Evolutionary conservation across 768 basidiomycete species (phyloP).

Genomic region (Brasilioporus rufonigricans): DNA sequence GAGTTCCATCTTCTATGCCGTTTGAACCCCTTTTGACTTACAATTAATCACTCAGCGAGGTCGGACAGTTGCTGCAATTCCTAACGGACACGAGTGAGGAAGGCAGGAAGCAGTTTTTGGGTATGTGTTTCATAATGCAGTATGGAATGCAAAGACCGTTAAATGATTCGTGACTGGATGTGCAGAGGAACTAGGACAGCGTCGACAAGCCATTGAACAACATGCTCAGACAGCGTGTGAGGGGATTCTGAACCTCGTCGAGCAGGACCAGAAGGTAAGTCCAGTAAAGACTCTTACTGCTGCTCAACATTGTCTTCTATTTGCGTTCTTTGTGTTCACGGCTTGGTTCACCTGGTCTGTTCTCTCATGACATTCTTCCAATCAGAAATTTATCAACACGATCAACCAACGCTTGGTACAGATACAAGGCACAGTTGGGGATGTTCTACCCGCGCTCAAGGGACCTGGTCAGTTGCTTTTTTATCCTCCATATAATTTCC

Average conservation of each 20-base stretch:
- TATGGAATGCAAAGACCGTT: not conserved
- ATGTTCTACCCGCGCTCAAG: conserved; percentile 6
- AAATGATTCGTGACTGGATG: not conserved
- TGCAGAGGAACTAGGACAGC: conserved; percentile 6
- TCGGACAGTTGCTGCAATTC: conserved; percentile 15
- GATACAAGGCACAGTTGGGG: conserved; percentile 11
- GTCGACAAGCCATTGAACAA: conserved; percentile 12
- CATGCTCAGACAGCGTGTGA: conserved; percentile 10
- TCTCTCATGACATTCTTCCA: not conserved
- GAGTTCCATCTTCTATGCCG: not conserved
- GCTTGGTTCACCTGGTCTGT: too few relatives aligned
- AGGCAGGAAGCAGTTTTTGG: conserved; percentile 7
- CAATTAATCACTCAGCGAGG: not conserved
- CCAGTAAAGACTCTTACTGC: not conserved
- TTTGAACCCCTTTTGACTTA: not conserved
- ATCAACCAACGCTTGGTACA: conserved; percentile 12
- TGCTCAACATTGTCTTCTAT: too few relatives aligned
- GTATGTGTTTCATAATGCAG: not conserved
- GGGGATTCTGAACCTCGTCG: conserved; percentile 11
- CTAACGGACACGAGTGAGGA: conserved; percentile 11
- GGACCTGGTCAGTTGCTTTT: not conserved
- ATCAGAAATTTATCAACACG: conserved; percentile 4
- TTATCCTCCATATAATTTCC: not conserved
- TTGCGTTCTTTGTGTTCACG: too few relatives aligned
- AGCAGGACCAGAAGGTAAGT: conserved; percentile 10